Conservation (phyloP, 108 stramenopile genomes). For the Fragilariopsis cylindrus region DNA sequence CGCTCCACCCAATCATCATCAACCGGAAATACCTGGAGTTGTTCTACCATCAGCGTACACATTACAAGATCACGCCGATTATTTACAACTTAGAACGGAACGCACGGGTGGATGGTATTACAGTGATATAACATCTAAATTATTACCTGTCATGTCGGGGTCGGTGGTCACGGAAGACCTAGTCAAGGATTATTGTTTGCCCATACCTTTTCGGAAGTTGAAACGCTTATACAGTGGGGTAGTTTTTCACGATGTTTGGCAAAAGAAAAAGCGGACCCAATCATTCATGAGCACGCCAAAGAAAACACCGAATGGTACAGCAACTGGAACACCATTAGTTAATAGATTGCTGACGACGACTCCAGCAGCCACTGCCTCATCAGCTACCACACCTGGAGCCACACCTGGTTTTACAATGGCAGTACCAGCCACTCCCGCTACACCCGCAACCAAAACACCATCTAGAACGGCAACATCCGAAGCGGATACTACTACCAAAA, state of each 20-base stretch:
- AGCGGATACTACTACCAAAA: not conserved
- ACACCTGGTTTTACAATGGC: not conserved
- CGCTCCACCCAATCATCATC: not conserved
- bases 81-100: conserved; percentile 39
- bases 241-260: conserved; percentile 22
- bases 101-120: conserved; percentile 37
- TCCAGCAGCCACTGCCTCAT: not conserved
- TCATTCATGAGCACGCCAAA: not conserved
- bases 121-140: conserved; percentile 29
- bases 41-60: conserved; percentile 27
- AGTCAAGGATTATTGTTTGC: conserved; percentile 43
- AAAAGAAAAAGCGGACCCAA: conserved; percentile 7
- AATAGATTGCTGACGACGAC: not conserved
- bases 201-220: conserved; percentile 39
- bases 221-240: conserved; percentile 41
- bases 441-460: not conserved
- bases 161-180: conserved; percentile 7
- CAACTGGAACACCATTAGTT: not conserved
- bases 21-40: not conserved
- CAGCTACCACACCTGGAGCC: not conserved
- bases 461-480: not conserved
- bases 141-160: conserved; percentile 7
- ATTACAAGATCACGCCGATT: conserved; percentile 46
- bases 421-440: not conserved
- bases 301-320: not conserved